Conservation (phyloP, 805 yeast species). For the Saturnispora mendoncae region DNA sequence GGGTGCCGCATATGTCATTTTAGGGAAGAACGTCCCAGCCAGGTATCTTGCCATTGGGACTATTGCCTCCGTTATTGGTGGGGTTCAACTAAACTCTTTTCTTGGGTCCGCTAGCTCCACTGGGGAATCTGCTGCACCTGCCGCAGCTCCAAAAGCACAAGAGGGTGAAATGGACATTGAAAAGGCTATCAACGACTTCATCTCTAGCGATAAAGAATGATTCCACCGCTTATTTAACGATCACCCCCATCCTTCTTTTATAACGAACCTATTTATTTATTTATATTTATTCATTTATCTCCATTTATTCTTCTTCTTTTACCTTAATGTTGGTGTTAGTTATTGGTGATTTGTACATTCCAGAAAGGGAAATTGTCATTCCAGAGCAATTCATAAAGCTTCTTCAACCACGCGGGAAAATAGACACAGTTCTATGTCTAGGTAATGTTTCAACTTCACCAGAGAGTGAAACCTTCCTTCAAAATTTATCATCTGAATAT, state of each 20-base stretch:
- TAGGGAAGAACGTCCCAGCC: constrained; percentile 77
- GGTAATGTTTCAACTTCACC: constrained; percentile 74
- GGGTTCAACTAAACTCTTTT: constrained; percentile 24
- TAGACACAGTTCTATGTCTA: constrained; percentile 72
- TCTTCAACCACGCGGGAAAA: constrained; percentile 68
- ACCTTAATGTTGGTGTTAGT: constrained; percentile 67
- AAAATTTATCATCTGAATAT: constrained; percentile 61
- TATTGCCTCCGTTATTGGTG: constrained; percentile 54
- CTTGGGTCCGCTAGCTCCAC: constrained; percentile 39
- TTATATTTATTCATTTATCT: not conserved
- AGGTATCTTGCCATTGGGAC: constrained; percentile 82
- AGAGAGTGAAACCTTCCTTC: constrained; percentile 54
- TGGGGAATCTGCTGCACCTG: constrained; percentile 12
- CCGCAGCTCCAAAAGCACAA: constrained; percentile 10
- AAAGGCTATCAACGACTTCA: constrained; percentile 26
- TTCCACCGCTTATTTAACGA: not conserved
- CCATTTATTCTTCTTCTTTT: no score
- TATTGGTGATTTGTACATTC: constrained; percentile 84
- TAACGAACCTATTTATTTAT: not conserved
- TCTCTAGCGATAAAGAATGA: constrained; percentile 13
- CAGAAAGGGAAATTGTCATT: constrained; percentile 65
- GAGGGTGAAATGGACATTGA: constrained; percentile 26
- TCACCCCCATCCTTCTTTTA: not conserved
- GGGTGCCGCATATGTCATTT: constrained; percentile 78
- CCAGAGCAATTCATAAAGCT: constrained; percentile 63